Evolutionary conservation across 164 flowering plant genomes (phyloP), one percentile per base, ranked within the genome.

Genomic region (Saururus chinensis): DNA sequence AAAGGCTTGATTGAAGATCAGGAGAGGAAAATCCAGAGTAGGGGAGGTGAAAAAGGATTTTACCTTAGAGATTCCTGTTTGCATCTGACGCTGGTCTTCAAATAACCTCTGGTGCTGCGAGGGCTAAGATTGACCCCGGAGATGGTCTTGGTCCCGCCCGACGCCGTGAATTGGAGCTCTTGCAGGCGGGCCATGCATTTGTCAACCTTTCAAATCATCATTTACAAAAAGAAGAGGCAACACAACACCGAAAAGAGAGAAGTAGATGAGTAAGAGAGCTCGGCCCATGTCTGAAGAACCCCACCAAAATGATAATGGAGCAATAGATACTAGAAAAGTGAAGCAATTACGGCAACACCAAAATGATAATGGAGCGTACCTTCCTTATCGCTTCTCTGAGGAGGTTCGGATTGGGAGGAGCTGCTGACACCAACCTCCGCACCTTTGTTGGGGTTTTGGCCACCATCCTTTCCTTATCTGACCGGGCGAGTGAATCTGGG

Each of bases 61-160:
- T 69, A 88, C 98, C 92, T 86, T 11, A 78, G 25, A 58, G 88
- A 74, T 61, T 89, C 98, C 72, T 92, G 98, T 74, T 87, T 89
- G 86, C 96, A 89, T 68, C 95, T 81, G 70, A 87, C 78, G 61
- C 89, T 92, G 25, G 95, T 80, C 61, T 54, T 80, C 58, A 85
- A 56, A 61, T 85, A 85, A 42, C 83, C 85, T 75, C 86, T 82
- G 19, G 86, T 86, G 66, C 92, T 87, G 19, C 91, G 75, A 53
- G 93, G 91, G 65, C 96, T 89, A 35, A 86, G 81, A 64, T 66
- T 83, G 45, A 81, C 83, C 4, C 88, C 95, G 14, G 82, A 60
- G 0, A 83, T 72, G 65, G 74, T 82, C 68, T 87, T 91, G 0
- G 40, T 71, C n/a, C 96, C 92, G 9, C 96, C 95, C 19, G 92